Base-by-base conservation (phyloP, 1,284 basidiomycete species). In the Inonotus hispidus region DNA sequence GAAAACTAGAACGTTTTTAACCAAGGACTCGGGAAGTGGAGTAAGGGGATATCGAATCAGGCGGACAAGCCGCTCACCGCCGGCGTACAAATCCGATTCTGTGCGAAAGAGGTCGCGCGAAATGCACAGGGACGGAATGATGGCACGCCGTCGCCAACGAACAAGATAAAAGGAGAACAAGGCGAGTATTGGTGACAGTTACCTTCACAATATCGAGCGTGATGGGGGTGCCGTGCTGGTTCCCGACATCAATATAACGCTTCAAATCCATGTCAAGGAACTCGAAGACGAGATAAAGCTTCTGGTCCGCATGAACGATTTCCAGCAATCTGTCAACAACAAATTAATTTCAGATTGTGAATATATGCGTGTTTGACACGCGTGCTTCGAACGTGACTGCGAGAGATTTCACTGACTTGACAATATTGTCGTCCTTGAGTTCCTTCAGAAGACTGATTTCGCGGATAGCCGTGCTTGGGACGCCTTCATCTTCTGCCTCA, bases 381-480 rank as follows among this genome's bases (percentile, higher is more conserved):
- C 27, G 53, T 32, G 47, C 25, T 41, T 43, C 50, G 29, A 45
- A 45, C 53, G 49, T 59, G 45, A 49, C 56, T 61, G n/a, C n/a
- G 55, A 60, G 62, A 65, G 47, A 62, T 7, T 55, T 49, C 29
- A 71, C 83, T 67, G 69, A 93, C 92, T 81, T 82, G 70, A 99
- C 95, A 69, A 99, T 93, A 73, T 98, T 93, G 50, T 95, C 93
- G 71, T 98, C 92, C 70, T 92, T 93, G 67, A 99, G 84, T 74
- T 99, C 96, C 75, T 98, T 99, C 70, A 99, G 79, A 64, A 99
- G 77, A 74, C 92, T 95, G 74, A 99, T 98, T 78, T 99, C 96
- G 58, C 96, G 85, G 71, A 99, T 97, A 61, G 96, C 96, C 14
- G 97, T 99, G 68, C 90, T 93, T 4, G 96, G 96, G 19, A 98